phyloP scores from a whole-genome alignment of 192 early-diverging fungal genomes.

The Umbelopsis sp. region DNA sequence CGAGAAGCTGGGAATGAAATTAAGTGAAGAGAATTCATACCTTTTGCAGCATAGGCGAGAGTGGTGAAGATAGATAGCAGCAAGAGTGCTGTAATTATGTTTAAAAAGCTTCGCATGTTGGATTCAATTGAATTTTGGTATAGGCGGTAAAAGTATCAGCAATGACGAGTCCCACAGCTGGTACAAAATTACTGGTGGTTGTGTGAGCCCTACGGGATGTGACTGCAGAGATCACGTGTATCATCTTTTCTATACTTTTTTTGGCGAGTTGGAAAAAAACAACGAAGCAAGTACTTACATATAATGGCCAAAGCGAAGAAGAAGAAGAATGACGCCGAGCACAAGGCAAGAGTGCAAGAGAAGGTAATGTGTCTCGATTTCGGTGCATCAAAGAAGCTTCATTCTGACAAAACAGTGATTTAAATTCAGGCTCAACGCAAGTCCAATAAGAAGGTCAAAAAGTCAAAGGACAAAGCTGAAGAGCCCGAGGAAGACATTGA shows the following conservation, averaged over 20 bases:
- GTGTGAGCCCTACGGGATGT: too few species aligned
- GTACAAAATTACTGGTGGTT: too few species aligned
- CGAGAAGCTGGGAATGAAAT: too few species aligned
- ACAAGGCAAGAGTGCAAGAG: conserved; percentile 39
- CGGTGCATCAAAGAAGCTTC: background rate
- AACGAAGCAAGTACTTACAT: background rate
- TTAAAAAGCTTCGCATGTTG: conserved; percentile 9
- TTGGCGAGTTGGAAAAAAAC: background rate
- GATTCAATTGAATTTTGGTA: too few species aligned
- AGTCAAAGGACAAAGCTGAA: conserved; percentile 45
- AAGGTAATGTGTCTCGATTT: conserved; percentile 27
- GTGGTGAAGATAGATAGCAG: background rate
- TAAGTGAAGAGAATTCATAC: background rate
- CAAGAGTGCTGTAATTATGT: background rate
- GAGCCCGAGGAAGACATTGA: conserved; percentile 73
- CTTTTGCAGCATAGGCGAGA: conserved; percentile 5
- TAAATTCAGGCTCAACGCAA: conserved; percentile 27
- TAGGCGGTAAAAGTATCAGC: too few species aligned
- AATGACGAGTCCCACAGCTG: too few species aligned
- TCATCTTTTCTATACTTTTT: background rate
- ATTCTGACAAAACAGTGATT: background rate
- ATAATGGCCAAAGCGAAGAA: conserved; percentile 24
- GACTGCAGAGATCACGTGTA: background rate
- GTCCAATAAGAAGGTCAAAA: conserved; percentile 47
- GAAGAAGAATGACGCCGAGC: conserved; percentile 57